Evolutionary conservation across 805 yeast species (phyloP).

Genomic region (Blastobotrys attinorum): DNA sequence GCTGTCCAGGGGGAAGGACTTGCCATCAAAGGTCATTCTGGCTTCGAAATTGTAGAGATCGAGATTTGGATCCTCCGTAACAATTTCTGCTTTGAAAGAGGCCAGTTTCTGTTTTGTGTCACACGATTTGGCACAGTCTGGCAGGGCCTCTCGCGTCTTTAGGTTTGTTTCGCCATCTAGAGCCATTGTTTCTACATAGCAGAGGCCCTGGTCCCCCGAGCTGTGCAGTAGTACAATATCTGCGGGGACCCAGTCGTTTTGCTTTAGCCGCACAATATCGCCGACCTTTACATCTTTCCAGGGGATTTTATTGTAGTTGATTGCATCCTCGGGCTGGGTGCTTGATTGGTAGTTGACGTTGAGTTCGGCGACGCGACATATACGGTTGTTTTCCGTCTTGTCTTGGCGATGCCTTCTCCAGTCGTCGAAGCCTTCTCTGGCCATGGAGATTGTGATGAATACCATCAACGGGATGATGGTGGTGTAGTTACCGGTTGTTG

Average conservation of each 20-base stretch:
- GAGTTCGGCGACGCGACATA: slow-evolving; percentile 1
- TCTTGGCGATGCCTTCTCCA: slow-evolving; percentile 80
- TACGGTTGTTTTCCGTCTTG: slow-evolving; percentile 67
- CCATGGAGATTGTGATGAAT: slow-evolving; percentile 81
- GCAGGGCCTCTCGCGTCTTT: slow-evolving; percentile 63
- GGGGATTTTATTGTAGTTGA: slow-evolving; percentile 28
- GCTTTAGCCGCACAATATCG: slow-evolving; percentile 60
- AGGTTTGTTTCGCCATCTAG: slow-evolving; percentile 95
- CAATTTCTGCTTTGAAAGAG: slow-evolving; percentile 40
- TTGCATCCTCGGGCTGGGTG: slow-evolving; percentile 8
- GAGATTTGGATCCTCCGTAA: slow-evolving; percentile 83
- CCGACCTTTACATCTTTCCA: slow-evolving; percentile 91
- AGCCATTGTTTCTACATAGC: slow-evolving; percentile 92
- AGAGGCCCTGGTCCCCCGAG: slow-evolving; percentile 47
- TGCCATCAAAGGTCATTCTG: slow-evolving; percentile 30
- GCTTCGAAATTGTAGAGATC: slow-evolving; percentile 94
- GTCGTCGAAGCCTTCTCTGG: slow-evolving; percentile 92
- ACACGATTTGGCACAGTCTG: slow-evolving; percentile 47
- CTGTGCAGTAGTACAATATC: slow-evolving; percentile 71
- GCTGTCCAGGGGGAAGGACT: slow-evolving; percentile 55
- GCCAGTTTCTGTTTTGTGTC: slow-evolving; percentile 41
- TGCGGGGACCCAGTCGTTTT: slow-evolving; percentile 93
- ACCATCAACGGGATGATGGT: slow-evolving; percentile 84
- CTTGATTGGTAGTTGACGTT: background rate
- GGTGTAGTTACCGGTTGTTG: slow-evolving; percentile 92